Conservation (phyloP, 1,139 yeast species). For the Sugiyamaella paludigena region DNA sequence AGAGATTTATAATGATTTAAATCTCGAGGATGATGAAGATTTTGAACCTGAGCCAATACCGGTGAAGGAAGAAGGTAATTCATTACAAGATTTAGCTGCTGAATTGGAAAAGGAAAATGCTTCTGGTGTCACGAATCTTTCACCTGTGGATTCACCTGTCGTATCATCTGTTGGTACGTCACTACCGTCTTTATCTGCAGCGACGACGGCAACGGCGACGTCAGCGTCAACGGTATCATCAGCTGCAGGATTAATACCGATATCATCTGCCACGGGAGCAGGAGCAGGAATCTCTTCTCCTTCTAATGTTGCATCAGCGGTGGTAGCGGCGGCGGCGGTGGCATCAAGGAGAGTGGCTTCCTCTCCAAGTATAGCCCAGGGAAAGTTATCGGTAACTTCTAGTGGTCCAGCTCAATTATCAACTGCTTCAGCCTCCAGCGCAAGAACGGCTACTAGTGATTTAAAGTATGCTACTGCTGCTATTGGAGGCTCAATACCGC, state of each 20-base stretch:
- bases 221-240: not conserved
- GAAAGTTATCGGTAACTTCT: not conserved
- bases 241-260: not conserved
- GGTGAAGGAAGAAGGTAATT: conserved; percentile 35
- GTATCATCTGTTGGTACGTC: conserved; percentile 1
- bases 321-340: conserved; percentile 24
- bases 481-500: conserved; percentile 43
- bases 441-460: conserved; percentile 64
- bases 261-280: not conserved
- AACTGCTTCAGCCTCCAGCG: conserved; percentile 51
- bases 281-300: conserved; percentile 5
- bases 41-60: conserved; percentile 45
- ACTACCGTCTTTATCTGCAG: conserved; percentile 1
- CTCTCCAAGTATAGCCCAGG: conserved; percentile 7
- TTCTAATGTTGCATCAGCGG: conserved; percentile 31
- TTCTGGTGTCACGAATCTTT: not conserved
- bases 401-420: too few relatives aligned
- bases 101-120: conserved; percentile 28
- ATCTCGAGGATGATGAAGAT: conserved; percentile 64
- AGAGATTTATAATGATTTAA: conserved; percentile 84
- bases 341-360: conserved; percentile 16
- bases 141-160: not conserved
- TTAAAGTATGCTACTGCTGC: conserved; percentile 73
- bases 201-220: not conserved
- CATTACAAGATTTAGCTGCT: conserved; percentile 41